Conservation (phyloP, 352 stramenopile species). For the Pythium catenulatum region DNA sequence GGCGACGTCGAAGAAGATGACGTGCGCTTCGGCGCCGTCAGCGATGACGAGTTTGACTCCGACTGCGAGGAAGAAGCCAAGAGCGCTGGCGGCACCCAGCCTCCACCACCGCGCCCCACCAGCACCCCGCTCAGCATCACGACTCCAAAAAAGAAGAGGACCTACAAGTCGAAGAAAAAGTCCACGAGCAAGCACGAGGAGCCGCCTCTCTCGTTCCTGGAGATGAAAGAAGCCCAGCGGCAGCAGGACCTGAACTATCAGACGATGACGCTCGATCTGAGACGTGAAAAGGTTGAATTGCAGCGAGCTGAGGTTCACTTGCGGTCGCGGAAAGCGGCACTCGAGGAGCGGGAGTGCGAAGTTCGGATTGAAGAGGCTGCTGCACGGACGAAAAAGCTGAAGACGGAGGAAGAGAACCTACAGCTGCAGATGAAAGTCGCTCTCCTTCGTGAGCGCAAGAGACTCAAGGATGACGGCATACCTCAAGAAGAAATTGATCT, state of each 20-base stretch:
- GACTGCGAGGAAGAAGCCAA: neutral
- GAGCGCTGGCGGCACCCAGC: no score
- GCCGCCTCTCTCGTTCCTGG: neutral
- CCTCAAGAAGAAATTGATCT: constrained; percentile 49
- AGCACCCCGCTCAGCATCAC: neutral
- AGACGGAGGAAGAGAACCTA: neutral
- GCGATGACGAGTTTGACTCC: neutral
- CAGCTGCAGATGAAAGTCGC: constrained; percentile 31
- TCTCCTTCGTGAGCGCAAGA: constrained; percentile 22
- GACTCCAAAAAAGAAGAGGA: neutral
- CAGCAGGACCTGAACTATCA: constrained; percentile 10
- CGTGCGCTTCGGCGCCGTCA: neutral
- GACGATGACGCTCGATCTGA: neutral
- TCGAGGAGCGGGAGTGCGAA: neutral
- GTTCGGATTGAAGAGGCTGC: neutral
- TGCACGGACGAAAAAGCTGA: constrained; percentile 3
- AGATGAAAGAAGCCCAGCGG: constrained; percentile 5
- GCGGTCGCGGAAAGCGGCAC: no score
- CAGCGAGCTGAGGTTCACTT: neutral
- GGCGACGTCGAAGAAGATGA: neutral
- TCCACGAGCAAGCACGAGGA: no score
- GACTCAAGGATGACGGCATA: constrained; percentile 38
- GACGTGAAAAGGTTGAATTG: neutral
- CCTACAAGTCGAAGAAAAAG: no score
- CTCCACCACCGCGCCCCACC: no score